Evolutionary conservation across 2,329 filamentous ascomycete genomes (phyloP), one percentile per base, ranked within the genome.

Genomic region (Aspergillus caelatus): DNA sequence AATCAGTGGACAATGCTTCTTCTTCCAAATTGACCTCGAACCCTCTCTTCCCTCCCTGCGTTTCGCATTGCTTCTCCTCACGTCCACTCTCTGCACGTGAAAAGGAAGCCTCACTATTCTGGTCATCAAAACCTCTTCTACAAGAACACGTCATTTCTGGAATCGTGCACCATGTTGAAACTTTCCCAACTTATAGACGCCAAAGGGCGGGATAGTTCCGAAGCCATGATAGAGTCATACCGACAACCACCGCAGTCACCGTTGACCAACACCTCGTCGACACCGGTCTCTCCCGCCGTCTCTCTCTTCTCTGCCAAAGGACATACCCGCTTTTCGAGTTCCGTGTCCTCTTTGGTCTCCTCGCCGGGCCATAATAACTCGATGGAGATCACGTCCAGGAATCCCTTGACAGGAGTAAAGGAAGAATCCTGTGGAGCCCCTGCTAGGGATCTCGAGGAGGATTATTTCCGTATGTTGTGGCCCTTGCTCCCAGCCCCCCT

Each of bases 391-490:
- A 75, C 77, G 32, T 83, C 84, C 71, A 92, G 92, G 78, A 85
- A 87, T 64, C 85, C 84, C 58, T 83, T 97, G 65, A 91, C 92
- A 19, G 91, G 95, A 71, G 91, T 97, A 23, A 87, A 93, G 72
- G 94, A 97, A 77, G 93, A 96, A 72, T 89, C 91, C 2, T 79
- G 88, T 48, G 91, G 94, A 75, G 86, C 85, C 60, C 91, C 84
- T 63, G 82, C 83, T 63, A 77, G 82, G 54, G 75, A 83, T 55
- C 76, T 84, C 32, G 82, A 85, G 63, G 80, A 84, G 71, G 84
- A 88, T 72, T 94, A 91, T 77, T 85, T 92, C 72, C 93, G 92
- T 94, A 88, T 79, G 90, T 88, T 52, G 48, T 62, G 34, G 19
- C 65, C 62, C 66, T 57, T 61, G 58, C 61, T 63, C 60, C 59